Evolutionary conservation across 257 asterid species (phyloP).

Genomic region (Rauvolfia tetraphylla): DNA sequence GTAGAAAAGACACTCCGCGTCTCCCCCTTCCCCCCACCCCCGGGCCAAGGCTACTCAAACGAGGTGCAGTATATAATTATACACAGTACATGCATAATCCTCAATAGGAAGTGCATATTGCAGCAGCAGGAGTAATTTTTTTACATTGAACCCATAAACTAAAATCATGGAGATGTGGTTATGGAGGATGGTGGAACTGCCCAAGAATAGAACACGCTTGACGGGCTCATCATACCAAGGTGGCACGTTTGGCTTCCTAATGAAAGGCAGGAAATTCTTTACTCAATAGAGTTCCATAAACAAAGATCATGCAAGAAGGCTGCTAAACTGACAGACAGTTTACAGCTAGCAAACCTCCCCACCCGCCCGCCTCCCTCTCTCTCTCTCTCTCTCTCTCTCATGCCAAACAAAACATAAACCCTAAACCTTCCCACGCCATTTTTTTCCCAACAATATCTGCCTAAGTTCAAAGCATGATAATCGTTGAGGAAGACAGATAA

Average conservation of each 20-base stretch:
- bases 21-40: too few relatives aligned
- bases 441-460: slow-evolving; percentile 7
- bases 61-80: slow-evolving; percentile 3
- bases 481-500: background rate
- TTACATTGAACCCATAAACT: slow-evolving; percentile 15
- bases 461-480: background rate
- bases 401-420: slow-evolving; percentile 62
- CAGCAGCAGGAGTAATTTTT: background rate
- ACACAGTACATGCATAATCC: background rate
- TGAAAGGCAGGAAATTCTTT: slow-evolving; percentile 25
- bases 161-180: slow-evolving; percentile 21
- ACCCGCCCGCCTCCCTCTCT: too few relatives aligned
- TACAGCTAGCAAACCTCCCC: slow-evolving; percentile 60
- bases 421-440: slow-evolving; percentile 29
- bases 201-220: slow-evolving; percentile 34
- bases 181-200: slow-evolving; percentile 8
- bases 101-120: background rate
- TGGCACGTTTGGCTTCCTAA: slow-evolving; percentile 91
- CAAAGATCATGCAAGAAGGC: slow-evolving; percentile 77
- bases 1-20: background rate
- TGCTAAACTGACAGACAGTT: slow-evolving; percentile 57
- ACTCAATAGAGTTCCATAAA: slow-evolving; percentile 15
- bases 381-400: slow-evolving; percentile 51
- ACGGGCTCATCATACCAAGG: slow-evolving; percentile 56
- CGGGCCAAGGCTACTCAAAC: background rate